Evolutionary conservation across 768 basidiomycete species (phyloP).

Genomic region (Suillus hirtellus): DNA sequence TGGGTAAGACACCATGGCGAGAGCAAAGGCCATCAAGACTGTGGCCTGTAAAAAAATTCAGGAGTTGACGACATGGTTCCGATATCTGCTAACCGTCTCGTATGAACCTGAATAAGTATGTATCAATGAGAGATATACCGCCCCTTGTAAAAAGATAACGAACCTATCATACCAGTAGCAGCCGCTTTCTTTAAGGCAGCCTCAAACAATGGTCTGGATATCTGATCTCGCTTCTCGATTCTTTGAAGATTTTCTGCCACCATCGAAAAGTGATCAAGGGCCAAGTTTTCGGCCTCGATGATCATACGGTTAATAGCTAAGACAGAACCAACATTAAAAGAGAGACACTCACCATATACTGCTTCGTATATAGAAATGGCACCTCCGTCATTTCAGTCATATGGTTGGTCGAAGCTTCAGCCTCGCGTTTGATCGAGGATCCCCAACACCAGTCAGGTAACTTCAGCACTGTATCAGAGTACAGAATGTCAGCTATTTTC

Average conservation of each 20-base stretch:
- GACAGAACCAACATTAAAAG: no score
- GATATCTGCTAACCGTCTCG: conserved; percentile 19
- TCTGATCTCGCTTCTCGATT: conserved; percentile 15
- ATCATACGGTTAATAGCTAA: neutral
- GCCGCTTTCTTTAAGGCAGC: conserved; percentile 15
- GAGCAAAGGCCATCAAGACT: conserved; percentile 8
- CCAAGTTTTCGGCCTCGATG: neutral
- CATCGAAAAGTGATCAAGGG: conserved; percentile 9
- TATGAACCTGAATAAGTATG: conserved; percentile 17
- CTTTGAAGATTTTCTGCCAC: conserved; percentile 16
- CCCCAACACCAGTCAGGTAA: conserved; percentile 18
- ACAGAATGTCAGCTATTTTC: neutral
- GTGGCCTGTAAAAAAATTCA: conserved; percentile 14
- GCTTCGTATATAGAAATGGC: conserved; percentile 9
- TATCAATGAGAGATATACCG: neutral
- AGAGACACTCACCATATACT: conserved; percentile 10
- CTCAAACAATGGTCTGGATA: conserved; percentile 7
- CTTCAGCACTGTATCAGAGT: conserved; percentile 7
- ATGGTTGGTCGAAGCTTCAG: neutral
- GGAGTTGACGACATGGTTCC: neutral
- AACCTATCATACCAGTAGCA: conserved; percentile 17
- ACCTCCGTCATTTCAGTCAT: conserved; percentile 2
- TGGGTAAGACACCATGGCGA: conserved; percentile 15
- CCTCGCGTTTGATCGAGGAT: conserved; percentile 12
- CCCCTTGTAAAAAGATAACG: neutral